Percentiles rank a stretch among this genome's conserved stretches.
Evolutionary conservation across 2,329 filamentous ascomycete species (phyloP).

Genomic region (Triangularia setosa): DNA sequence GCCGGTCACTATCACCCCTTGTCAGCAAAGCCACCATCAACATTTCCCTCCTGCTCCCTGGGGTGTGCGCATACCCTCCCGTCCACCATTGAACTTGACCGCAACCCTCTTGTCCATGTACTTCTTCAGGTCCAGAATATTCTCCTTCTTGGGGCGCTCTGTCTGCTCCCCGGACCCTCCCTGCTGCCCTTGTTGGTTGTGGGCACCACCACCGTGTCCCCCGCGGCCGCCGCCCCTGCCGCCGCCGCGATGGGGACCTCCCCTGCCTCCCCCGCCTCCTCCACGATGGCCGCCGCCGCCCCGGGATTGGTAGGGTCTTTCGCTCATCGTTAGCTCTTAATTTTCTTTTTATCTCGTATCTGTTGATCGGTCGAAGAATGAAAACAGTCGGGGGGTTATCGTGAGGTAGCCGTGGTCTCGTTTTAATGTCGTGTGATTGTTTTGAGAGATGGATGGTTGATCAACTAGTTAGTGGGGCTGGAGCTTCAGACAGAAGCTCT

Average conservation of each 20-base stretch:
- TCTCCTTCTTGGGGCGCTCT: slow-evolving; percentile 94
- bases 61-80: slow-evolving; percentile 63
- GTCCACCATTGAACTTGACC: slow-evolving; percentile 94
- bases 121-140: slow-evolving; percentile 90
- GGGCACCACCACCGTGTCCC: slow-evolving; percentile 35
- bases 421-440: not conserved
- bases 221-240: slow-evolving; percentile 41
- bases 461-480: too few species aligned
- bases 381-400: too few species aligned
- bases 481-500: too few species aligned
- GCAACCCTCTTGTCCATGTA: slow-evolving; percentile 96
- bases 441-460: too few species aligned
- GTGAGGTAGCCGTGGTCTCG: too few species aligned
- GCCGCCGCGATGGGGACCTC: slow-evolving; percentile 38
- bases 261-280: slow-evolving; percentile 41
- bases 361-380: too few species aligned
- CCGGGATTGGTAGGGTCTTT: not conserved
- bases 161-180: slow-evolving; percentile 43
- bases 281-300: not conserved
- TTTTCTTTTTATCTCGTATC: not conserved
- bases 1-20: slow-evolving; percentile 64
- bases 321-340: not conserved
- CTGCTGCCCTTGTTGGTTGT: slow-evolving; percentile 20
- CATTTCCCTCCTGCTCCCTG: not conserved
- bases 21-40: not conserved